A percentile compares a stretch with the other conserved stretches of the same genome.
These are phyloP conservation scores for Knufia petricola DNA, from an alignment of 2,329 filamentous ascomycete species.

Conservation along the genomic window DNA sequence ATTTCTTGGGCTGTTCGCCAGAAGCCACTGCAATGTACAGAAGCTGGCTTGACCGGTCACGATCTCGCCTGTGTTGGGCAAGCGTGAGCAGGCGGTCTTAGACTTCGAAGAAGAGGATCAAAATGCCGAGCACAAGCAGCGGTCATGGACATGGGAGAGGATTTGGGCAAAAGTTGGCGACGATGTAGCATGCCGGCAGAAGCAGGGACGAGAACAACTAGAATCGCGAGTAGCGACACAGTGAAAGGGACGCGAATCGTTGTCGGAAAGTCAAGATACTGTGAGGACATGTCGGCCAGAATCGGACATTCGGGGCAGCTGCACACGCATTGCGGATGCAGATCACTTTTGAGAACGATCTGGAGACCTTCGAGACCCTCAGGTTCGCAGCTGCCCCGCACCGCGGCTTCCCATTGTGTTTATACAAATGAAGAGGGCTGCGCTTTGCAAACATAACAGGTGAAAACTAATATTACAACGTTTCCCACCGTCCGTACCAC, in stretches of 20 bases:
- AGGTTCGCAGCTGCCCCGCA: neutral
- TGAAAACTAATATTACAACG: too few relatives aligned
- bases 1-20: neutral
- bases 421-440: neutral
- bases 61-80: neutral
- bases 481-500: neutral
- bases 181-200: neutral
- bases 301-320: neutral
- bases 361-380: too few relatives aligned
- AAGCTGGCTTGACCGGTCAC: neutral
- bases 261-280: neutral
- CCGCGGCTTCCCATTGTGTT: neutral
- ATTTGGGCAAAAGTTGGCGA: too few relatives aligned
- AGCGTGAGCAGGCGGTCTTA: too few relatives aligned
- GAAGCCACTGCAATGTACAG: neutral
- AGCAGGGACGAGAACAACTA: neutral
- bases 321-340: neutral
- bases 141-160: too few relatives aligned
- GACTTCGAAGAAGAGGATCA: too few relatives aligned
- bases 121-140: too few relatives aligned
- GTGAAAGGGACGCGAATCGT: neutral
- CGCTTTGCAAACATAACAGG: neutral
- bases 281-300: neutral
- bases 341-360: neutral
- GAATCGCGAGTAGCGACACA: neutral